These are phyloP conservation scores for Talaromyces trachyspermus DNA, from an alignment of 495 filamentous ascomycete species.

Conservation along the genomic window DNA sequence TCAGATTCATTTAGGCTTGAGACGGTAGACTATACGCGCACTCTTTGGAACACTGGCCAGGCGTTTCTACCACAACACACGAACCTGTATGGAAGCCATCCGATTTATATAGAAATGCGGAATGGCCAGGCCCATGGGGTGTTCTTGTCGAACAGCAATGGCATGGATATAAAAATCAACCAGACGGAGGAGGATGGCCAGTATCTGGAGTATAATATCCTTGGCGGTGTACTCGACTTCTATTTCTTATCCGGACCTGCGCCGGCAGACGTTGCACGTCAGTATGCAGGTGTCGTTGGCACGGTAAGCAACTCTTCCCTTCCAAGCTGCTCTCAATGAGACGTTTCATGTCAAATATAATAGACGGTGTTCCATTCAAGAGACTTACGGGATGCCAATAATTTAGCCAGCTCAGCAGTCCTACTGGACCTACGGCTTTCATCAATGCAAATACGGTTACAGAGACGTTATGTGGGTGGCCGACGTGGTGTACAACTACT, in stretches of 20 bases:
- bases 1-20: constrained; percentile 40
- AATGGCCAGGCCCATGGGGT: constrained; percentile 37
- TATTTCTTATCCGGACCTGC: constrained; percentile 48
- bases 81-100: constrained; percentile 48
- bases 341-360: not conserved
- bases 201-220: constrained; percentile 61
- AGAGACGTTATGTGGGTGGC: constrained; percentile 38
- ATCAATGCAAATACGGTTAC: constrained; percentile 55
- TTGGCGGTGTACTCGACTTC: constrained; percentile 49
- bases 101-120: constrained; percentile 47
- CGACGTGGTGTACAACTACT: constrained; percentile 42
- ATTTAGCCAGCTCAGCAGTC: constrained; percentile 57
- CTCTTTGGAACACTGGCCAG: constrained; percentile 27
- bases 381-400: too few relatives aligned
- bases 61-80: constrained; percentile 9
- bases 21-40: constrained; percentile 46
- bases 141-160: constrained; percentile 52
- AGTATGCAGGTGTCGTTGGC: constrained; percentile 38
- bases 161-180: constrained; percentile 58
- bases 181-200: constrained; percentile 22
- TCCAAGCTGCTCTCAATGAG: too few relatives aligned
- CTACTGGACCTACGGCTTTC: constrained; percentile 54
- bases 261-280: constrained; percentile 38
- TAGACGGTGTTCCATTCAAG: constrained; percentile 31
- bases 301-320: not conserved